These are phyloP conservation scores for Curvularia hawaiiensis DNA, from an alignment of 2,329 filamentous ascomycete genomes.

Conservation along the genomic window DNA sequence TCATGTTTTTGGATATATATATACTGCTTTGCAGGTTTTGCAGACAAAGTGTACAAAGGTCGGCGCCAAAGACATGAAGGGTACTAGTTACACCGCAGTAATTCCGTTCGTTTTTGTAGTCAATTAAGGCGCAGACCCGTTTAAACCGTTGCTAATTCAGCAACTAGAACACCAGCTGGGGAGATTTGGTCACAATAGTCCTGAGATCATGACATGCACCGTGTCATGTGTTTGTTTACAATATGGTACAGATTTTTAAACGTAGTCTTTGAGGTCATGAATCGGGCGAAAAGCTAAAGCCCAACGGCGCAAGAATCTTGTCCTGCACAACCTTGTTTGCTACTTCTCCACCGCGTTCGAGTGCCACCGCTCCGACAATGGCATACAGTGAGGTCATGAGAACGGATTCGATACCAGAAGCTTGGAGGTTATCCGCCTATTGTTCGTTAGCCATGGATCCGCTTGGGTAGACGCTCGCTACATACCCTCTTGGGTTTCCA, in stretches of 20 bases:
- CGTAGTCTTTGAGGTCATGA: slow-evolving; percentile 16
- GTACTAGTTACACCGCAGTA: neutral
- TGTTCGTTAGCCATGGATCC: slow-evolving; percentile 2
- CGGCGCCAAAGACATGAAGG: neutral
- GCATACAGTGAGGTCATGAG: slow-evolving; percentile 80
- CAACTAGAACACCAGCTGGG: neutral
- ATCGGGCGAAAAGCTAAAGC: slow-evolving; percentile 37
- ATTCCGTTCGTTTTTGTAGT: neutral
- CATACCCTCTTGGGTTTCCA: slow-evolving; percentile 87
- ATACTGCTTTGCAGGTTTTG: neutral
- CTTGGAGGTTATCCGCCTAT: slow-evolving; percentile 68
- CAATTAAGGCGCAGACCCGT: neutral
- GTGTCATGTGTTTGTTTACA: slow-evolving; percentile 16
- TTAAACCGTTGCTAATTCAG: neutral
- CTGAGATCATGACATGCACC: slow-evolving; percentile 3
- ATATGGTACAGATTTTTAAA: slow-evolving; percentile 16
- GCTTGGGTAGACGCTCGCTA: slow-evolving; percentile 7
- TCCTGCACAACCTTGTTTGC: slow-evolving; percentile 78
- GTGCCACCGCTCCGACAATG: slow-evolving; percentile 84
- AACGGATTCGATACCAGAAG: slow-evolving; percentile 76
- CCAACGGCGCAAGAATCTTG: slow-evolving; percentile 66
- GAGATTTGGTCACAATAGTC: neutral
- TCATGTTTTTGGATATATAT: neutral
- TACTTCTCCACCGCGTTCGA: slow-evolving; percentile 82
- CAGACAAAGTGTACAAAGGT: neutral